These are phyloP conservation scores for Phycomyces nitens DNA, from an alignment of 192 early-diverging fungal genomes.

Conservation along the genomic window DNA sequence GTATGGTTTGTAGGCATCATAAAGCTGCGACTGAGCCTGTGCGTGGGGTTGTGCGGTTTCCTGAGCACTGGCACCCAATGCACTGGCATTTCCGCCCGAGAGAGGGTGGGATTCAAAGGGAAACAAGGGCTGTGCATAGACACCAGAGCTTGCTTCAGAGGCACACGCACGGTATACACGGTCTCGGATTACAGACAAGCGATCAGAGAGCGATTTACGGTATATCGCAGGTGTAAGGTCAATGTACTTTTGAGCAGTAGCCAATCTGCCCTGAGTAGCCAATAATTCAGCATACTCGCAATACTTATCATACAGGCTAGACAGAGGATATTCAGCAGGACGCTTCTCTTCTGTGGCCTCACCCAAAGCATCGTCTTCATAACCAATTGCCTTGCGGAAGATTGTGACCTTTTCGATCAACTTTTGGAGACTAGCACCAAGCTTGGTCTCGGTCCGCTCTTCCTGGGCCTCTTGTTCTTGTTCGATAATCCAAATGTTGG, in stretches of 20 bases:
- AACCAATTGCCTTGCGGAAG: conserved; percentile 90
- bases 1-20: background rate
- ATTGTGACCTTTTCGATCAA: conserved; percentile 91
- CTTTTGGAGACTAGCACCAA: conserved; percentile 58
- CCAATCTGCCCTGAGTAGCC: conserved; percentile 71
- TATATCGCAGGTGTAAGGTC: conserved; percentile 72
- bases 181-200: conserved; percentile 70
- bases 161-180: conserved; percentile 52
- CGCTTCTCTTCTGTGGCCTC: conserved; percentile 32
- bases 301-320: conserved; percentile 77
- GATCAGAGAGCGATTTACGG: conserved; percentile 41
- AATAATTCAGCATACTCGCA: conserved; percentile 81
- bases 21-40: background rate
- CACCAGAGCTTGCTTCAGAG: background rate
- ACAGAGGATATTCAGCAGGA: conserved; percentile 15
- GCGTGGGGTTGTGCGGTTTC: background rate
- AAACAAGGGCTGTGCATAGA: conserved; percentile 40
- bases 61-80: background rate
- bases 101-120: conserved; percentile 64
- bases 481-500: conserved; percentile 74
- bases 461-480: conserved; percentile 48
- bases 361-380: conserved; percentile 71
- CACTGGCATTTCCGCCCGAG: conserved; percentile 10
- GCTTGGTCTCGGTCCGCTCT: conserved; percentile 6
- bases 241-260: conserved; percentile 73